These are phyloP conservation scores for Pseudonectria foliicola DNA, from an alignment of 2,329 filamentous ascomycete species.

Conservation along the genomic window DNA sequence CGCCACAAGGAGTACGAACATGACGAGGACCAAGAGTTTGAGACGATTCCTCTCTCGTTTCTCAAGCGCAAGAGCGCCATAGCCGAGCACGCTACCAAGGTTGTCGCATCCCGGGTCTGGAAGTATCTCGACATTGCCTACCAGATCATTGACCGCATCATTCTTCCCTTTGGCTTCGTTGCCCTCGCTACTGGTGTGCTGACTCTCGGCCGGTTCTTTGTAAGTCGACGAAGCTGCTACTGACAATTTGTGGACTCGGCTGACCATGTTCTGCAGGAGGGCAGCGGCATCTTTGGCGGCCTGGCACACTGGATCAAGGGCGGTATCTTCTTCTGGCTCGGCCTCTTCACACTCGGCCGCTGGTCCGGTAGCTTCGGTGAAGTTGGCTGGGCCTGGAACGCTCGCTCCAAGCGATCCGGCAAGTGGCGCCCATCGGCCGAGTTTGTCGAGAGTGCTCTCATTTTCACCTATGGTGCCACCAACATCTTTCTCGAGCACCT, in stretches of 20 bases:
- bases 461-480: constrained; percentile 80
- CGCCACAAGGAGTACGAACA: constrained; percentile 43
- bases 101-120: constrained; percentile 51
- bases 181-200: constrained; percentile 65
- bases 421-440: constrained; percentile 74
- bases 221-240: constrained; percentile 37
- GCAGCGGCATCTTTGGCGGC: constrained; percentile 66
- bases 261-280: constrained; percentile 45
- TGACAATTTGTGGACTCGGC: not conserved
- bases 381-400: constrained; percentile 92
- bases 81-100: constrained; percentile 43
- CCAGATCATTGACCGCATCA: constrained; percentile 64
- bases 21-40: constrained; percentile 38
- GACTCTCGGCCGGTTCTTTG: constrained; percentile 77
- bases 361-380: constrained; percentile 89
- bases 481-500: constrained; percentile 94
- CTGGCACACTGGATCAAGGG: constrained; percentile 93
- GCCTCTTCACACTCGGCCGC: constrained; percentile 75
- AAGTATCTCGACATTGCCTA: constrained; percentile 54
- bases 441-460: constrained; percentile 82
- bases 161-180: constrained; percentile 71
- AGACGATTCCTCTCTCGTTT: constrained; percentile 17
- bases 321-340: constrained; percentile 91
- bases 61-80: constrained; percentile 42
- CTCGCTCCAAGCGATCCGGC: constrained; percentile 54